Base-by-base conservation (phyloP, 129 eudicot species). In the Silybum marianum region DNA sequence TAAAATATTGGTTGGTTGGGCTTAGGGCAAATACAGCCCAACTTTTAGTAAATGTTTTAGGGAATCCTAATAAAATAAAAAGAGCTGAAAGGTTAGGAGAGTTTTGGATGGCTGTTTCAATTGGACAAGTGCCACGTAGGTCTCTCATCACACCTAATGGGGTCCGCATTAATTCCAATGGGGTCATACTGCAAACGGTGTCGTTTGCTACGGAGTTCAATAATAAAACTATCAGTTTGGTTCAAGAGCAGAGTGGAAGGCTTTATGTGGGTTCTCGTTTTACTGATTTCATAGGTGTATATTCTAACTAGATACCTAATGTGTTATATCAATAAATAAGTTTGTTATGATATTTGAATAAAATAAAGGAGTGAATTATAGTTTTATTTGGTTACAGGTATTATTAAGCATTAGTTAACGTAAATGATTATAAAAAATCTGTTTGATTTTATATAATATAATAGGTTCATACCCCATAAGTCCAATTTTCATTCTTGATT, bases 1-100 rank as follows among this genome's bases (percentile, higher is more conserved):
- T 69, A 26, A 84, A 84, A 70, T 84, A 84, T 2, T 84, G 84
- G 81, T 46, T 79, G 9, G 72, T 30, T 12, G 87, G 87, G 24
- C 78, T 32, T 8, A 74, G 42, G 70, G 81, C 74, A 54, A 74
- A 84, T 80, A 84, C 81, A 0, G 44, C 39, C 0, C 84, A 79
- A 40, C 16, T 80, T 69, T 51, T 84, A 69, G 9, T 82, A 12
- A 54, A 39, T 39, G 9, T 5, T 2, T n/a, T 6, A 18, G 84
- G 81, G 36, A 78, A 68, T 48, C 84, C 81, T 0, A 75, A 79
- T 14, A 79, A 77, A 14, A 69, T 84, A 25, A 74, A 70, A 67
- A 51, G 76, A 1, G 76, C 84, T 7, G 48, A 0, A 13, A 80
- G 25, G 16, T 3, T 1, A 0, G 81, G 84, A 8, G 84, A 84